These are phyloP conservation scores for Acarospora socialis DNA, from an alignment of 2,329 filamentous ascomycete species.

Conservation along the genomic window DNA sequence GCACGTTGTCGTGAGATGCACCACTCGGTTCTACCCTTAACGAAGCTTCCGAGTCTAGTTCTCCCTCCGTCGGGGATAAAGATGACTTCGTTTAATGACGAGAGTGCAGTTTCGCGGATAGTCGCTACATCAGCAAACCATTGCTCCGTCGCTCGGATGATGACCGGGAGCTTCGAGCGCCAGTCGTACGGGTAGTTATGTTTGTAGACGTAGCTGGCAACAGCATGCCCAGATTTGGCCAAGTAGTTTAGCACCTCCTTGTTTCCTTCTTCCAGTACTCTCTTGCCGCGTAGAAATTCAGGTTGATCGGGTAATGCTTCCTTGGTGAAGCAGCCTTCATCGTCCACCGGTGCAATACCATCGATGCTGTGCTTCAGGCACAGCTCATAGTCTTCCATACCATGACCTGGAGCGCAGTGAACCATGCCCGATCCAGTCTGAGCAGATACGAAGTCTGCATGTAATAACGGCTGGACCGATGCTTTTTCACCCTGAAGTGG, in stretches of 20 bases:
- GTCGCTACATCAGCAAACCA: slow-evolving; percentile 90
- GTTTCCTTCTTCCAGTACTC: slow-evolving; percentile 57
- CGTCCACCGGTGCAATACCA: slow-evolving; percentile 70
- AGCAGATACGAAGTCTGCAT: slow-evolving; percentile 77
- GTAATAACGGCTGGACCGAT: slow-evolving; percentile 53
- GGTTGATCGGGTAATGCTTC: slow-evolving; percentile 63
- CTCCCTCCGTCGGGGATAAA: slow-evolving; percentile 69
- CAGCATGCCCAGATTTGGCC: slow-evolving; percentile 39
- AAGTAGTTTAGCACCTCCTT: slow-evolving; percentile 57
- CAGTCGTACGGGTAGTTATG: slow-evolving; percentile 99
- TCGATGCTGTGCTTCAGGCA: slow-evolving; percentile 57
- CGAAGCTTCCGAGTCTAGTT: slow-evolving; percentile 66
- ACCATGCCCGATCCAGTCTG: slow-evolving; percentile 92
- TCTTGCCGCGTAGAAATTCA: slow-evolving; percentile 50
- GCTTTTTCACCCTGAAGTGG: slow-evolving; percentile 48
- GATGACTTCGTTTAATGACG: slow-evolving; percentile 53
- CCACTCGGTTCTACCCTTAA: slow-evolving; percentile 84
- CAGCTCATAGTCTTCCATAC: slow-evolving; percentile 87
- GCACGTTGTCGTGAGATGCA: slow-evolving; percentile 92
- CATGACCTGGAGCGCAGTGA: slow-evolving; percentile 85
- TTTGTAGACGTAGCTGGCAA: slow-evolving; percentile 55
- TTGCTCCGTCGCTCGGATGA: slow-evolving; percentile 83
- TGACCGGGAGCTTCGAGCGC: slow-evolving; percentile 85
- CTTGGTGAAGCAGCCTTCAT: slow-evolving; percentile 64
- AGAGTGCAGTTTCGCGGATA: slow-evolving; percentile 62